phyloP scores from a whole-genome alignment of 1,284 basidiomycete species.

The Athelia psychrophila region DNA sequence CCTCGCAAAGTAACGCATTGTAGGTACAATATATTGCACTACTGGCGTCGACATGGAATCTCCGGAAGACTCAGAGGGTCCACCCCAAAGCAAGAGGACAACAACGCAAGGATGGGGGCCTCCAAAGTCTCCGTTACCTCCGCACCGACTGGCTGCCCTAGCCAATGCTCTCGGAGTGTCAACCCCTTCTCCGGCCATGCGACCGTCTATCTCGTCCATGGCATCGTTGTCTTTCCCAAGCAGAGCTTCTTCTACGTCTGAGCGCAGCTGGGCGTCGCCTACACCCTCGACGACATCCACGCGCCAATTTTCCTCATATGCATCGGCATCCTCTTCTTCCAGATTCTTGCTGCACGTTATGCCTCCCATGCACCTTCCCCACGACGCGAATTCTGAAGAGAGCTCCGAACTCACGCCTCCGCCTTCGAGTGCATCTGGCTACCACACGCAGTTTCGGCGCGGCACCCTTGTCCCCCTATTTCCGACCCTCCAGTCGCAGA shows the following conservation, averaged over 20 bases:
- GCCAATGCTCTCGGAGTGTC: slow-evolving; percentile 81
- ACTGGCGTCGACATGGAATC: too few relatives aligned
- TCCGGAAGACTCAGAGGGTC: background rate
- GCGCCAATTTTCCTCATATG: slow-evolving; percentile 27
- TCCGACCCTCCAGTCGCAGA: slow-evolving; percentile 66
- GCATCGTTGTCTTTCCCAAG: slow-evolving; percentile 24
- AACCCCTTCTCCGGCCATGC: slow-evolving; percentile 59
- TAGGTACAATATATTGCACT: background rate
- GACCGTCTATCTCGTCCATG: slow-evolving; percentile 23
- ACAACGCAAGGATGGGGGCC: slow-evolving; percentile 43
- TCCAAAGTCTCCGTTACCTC: slow-evolving; percentile 67
- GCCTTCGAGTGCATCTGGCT: slow-evolving; percentile 61
- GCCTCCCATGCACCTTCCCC: slow-evolving; percentile 65
- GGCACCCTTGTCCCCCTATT: slow-evolving; percentile 74
- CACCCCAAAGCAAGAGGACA: background rate
- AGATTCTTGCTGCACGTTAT: slow-evolving; percentile 75
- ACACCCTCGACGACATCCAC: slow-evolving; percentile 49
- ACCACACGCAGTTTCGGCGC: slow-evolving; percentile 73
- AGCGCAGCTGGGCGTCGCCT: slow-evolving; percentile 41
- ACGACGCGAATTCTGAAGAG: slow-evolving; percentile 44
- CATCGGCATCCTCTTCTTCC: slow-evolving; percentile 40
- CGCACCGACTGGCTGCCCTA: slow-evolving; percentile 72
- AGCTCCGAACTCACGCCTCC: slow-evolving; percentile 44
- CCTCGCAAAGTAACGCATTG: slow-evolving; percentile 17
- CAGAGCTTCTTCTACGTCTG: slow-evolving; percentile 23